Evolutionary conservation across 2,329 filamentous ascomycete species (phyloP).

Genomic region (Aspergillus spinulosporus): DNA sequence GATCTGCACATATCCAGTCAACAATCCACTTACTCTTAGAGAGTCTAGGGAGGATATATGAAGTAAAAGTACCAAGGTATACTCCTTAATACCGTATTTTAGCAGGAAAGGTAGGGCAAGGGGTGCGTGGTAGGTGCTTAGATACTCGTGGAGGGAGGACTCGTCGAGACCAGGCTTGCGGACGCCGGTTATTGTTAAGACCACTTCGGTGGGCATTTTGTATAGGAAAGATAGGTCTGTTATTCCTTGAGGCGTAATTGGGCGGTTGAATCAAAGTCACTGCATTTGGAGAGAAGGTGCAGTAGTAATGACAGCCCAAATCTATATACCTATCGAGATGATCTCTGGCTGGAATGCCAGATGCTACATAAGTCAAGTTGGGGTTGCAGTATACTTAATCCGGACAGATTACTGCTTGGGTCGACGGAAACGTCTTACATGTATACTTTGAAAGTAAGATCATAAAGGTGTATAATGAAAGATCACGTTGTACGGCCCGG

Average conservation of each 20-base stretch:
- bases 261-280: no score
- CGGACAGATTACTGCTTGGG: background rate
- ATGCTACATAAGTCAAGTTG: background rate
- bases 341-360: background rate
- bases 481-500: background rate
- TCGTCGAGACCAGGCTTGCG: slow-evolving; percentile 33
- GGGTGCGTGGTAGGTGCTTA: slow-evolving; percentile 29
- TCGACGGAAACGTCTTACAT: background rate
- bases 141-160: slow-evolving; percentile 31
- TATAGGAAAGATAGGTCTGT: no score
- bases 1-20: slow-evolving; percentile 3
- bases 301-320: background rate
- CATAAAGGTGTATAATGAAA: no score
- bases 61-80: slow-evolving; percentile 28
- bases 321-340: background rate
- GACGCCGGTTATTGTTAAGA: slow-evolving; percentile 32
- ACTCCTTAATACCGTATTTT: slow-evolving; percentile 33
- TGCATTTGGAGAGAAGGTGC: background rate
- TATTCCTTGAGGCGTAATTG: no score
- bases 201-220: slow-evolving; percentile 6
- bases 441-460: no score
- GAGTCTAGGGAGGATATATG: background rate
- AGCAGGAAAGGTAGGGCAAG: slow-evolving; percentile 28
- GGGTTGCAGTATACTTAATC: background rate
- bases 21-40: no score